Evolutionary conservation across 306 rosid genomes (phyloP).

Genomic region (Alnus rubra): DNA sequence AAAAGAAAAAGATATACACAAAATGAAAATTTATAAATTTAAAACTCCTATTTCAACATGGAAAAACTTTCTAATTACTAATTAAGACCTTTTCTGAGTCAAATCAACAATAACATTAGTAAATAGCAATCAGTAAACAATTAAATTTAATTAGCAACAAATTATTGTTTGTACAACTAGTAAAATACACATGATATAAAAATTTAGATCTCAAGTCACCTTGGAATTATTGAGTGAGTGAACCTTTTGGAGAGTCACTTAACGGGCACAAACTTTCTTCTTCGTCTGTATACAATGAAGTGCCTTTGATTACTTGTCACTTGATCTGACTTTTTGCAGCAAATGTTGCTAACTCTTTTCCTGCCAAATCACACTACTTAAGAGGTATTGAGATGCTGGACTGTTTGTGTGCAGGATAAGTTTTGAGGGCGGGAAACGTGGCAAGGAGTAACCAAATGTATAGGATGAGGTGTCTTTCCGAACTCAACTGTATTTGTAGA

Average conservation of each 20-base stretch:
- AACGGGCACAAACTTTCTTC: not conserved
- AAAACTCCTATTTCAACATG: not conserved
- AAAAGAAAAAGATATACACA: too few species aligned
- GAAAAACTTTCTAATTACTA: not conserved
- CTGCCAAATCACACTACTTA: conserved; percentile 17
- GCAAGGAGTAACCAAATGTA: conserved; percentile 39
- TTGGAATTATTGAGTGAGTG: not conserved
- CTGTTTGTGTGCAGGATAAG: conserved; percentile 40
- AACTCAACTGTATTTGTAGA: conserved; percentile 31
- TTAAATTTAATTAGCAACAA: not conserved
- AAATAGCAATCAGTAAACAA: not conserved
- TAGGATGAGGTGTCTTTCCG: conserved; percentile 39
- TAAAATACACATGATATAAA: not conserved
- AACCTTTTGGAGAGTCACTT: not conserved
- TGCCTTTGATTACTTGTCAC: conserved; percentile 22
- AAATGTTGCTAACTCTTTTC: conserved; percentile 23
- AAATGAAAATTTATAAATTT: not conserved
- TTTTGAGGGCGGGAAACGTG: conserved; percentile 32
- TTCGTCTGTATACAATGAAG: conserved; percentile 3
- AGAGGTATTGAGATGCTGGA: conserved; percentile 20
- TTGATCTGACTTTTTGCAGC: conserved; percentile 12
- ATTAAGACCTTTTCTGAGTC: not conserved
- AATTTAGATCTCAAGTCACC: not conserved
- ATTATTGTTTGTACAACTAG: not conserved
- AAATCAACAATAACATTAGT: not conserved